Evolutionary conservation across 2,329 filamentous ascomycete genomes (phyloP).

Genomic region (Clarireedia monteithiana): DNA sequence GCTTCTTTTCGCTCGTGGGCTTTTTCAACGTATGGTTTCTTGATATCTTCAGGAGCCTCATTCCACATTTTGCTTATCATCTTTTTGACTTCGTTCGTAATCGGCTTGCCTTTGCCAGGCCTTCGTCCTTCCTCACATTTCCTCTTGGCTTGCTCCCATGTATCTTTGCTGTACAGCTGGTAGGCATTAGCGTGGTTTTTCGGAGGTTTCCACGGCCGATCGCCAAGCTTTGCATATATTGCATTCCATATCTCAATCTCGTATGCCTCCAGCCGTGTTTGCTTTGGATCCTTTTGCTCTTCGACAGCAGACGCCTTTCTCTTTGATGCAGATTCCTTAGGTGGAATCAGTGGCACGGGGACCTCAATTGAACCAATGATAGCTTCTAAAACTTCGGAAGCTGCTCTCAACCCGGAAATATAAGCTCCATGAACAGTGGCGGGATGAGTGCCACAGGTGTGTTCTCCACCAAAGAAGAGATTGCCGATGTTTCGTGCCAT

Average conservation of each 20-base stretch:
- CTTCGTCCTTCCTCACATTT: conserved; percentile 59
- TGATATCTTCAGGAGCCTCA: conserved; percentile 60
- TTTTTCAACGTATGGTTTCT: conserved; percentile 69
- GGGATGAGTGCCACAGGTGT: conserved; percentile 90
- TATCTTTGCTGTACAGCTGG: conserved; percentile 75
- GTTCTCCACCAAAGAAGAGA: conserved; percentile 91
- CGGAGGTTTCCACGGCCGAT: conserved; percentile 61
- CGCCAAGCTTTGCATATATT: conserved; percentile 55
- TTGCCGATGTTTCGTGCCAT: conserved; percentile 84
- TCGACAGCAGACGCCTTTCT: conserved; percentile 39
- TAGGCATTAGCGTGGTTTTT: conserved; percentile 80
- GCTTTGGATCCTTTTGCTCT: conserved; percentile 39
- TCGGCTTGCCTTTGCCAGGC: conserved; percentile 54
- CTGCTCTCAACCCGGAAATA: conserved; percentile 82
- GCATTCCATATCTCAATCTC: conserved; percentile 46
- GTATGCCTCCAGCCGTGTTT: conserved; percentile 48
- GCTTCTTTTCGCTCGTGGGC: conserved; percentile 62
- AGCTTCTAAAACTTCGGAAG: conserved; percentile 73
- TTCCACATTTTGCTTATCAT: conserved; percentile 91
- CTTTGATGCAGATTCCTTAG: conserved; percentile 49
- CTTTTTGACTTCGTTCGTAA: conserved; percentile 74
- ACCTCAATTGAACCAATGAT: conserved; percentile 77
- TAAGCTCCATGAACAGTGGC: conserved; percentile 97
- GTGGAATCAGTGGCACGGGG: conserved; percentile 64
- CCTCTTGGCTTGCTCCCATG: conserved; percentile 55